Percentiles rank a stretch among this genome's conserved stretches.
Conservation (phyloP, 2,329 filamentous ascomycete genomes). For the Fusarium sp. region DNA sequence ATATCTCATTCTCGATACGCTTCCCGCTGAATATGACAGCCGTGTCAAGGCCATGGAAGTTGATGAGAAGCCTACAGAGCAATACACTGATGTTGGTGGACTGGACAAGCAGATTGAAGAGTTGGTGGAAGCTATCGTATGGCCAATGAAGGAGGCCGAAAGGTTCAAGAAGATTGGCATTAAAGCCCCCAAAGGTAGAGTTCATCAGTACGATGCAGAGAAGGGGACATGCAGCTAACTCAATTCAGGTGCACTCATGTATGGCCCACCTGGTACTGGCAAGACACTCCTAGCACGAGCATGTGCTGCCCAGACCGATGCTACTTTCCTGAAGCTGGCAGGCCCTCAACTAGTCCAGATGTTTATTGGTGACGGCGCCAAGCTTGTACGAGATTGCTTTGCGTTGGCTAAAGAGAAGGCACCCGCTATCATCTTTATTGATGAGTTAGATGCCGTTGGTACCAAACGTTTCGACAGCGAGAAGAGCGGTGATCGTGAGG, state of each 20-base stretch:
- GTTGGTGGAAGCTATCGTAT: slow-evolving; percentile 96
- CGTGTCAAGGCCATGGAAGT: slow-evolving; percentile 99
- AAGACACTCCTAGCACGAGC: slow-evolving; percentile 94
- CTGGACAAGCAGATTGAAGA: slow-evolving; percentile 99
- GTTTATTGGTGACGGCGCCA: slow-evolving; percentile 99
- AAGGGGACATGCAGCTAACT: slow-evolving; percentile 72
- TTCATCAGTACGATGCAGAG: slow-evolving; percentile 61
- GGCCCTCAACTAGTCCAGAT: slow-evolving; percentile 98
- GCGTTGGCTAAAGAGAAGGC: slow-evolving; percentile 98
- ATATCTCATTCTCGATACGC: slow-evolving; percentile 94
- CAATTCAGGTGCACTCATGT: slow-evolving; percentile 98
- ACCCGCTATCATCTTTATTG: slow-evolving; percentile 98
- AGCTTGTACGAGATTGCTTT: slow-evolving; percentile 97
- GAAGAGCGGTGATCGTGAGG: slow-evolving; percentile 97
- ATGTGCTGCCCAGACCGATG: slow-evolving; percentile 96
- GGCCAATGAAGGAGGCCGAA: slow-evolving; percentile 99
- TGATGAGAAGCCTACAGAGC: slow-evolving; percentile 98
- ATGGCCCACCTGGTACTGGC: slow-evolving; percentile 89
- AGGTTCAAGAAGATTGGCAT: slow-evolving; percentile 99
- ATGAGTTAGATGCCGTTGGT: slow-evolving; percentile 97
- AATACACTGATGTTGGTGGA: slow-evolving; percentile 97
- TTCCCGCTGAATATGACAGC: slow-evolving; percentile 98
- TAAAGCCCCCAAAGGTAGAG: slow-evolving; percentile 93
- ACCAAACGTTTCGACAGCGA: slow-evolving; percentile 99
- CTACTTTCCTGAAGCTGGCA: slow-evolving; percentile 97